Conservation (phyloP, 352 stramenopile genomes). For the Globisporangium camurandrum region DNA sequence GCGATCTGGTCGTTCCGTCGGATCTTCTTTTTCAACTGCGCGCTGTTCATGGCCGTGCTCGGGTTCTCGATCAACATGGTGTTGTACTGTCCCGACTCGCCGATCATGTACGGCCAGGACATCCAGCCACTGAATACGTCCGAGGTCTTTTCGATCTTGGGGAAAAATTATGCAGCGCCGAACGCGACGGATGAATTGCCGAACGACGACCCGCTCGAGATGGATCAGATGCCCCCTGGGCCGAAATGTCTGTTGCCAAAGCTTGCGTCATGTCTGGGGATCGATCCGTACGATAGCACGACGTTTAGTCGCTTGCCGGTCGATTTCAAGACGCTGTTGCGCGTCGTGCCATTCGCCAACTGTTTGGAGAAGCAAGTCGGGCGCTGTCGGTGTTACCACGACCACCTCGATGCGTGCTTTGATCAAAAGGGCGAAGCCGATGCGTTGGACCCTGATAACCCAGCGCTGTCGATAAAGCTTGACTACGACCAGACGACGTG, state of each 20-base stretch:
- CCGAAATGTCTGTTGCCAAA: conserved; percentile 54
- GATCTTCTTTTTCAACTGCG: conserved; percentile 80
- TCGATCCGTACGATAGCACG: conserved; percentile 30
- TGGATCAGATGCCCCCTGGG: conserved; percentile 18
- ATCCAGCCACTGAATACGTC: conserved; percentile 28
- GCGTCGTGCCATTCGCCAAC: conserved; percentile 57
- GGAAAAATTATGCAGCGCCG: conserved; percentile 48
- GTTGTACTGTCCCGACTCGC: conserved; percentile 68
- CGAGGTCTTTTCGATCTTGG: conserved; percentile 51
- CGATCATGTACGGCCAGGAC: conserved; percentile 66
- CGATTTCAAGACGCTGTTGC: conserved; percentile 69
- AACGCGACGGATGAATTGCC: conserved; percentile 21
- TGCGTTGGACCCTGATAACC: conserved; percentile 26
- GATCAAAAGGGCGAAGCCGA: conserved; percentile 33
- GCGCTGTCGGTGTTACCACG: conserved; percentile 64
- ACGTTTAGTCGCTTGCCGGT: conserved; percentile 45
- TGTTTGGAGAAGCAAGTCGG: conserved; percentile 52
- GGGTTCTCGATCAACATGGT: conserved; percentile 72
- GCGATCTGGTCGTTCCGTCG: conserved; percentile 72
- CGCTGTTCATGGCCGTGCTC: conserved; percentile 55
- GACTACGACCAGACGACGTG: conserved; percentile 65
- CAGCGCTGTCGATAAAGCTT: conserved; percentile 18
- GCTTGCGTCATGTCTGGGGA: conserved; percentile 60
- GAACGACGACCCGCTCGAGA: conserved; percentile 16
- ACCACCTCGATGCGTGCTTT: conserved; percentile 62